A percentile compares a stretch with the other conserved stretches of the same genome.
Evolutionary conservation across 2,329 filamentous ascomycete species (phyloP).

Genomic region (Rugonectria rugulosa): DNA sequence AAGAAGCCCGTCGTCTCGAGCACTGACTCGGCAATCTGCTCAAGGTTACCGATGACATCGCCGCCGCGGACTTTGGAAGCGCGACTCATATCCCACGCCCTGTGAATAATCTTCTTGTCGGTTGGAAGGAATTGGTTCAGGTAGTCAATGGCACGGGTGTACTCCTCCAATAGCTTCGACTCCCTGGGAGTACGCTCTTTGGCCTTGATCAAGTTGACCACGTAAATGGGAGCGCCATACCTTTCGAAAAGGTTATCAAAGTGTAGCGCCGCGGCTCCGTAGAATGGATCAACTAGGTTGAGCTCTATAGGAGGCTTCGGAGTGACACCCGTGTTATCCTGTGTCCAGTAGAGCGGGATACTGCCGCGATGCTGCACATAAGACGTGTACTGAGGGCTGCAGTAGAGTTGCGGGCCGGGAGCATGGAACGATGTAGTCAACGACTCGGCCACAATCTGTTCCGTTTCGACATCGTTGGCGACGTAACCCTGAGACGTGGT

Average conservation of each 20-base stretch:
- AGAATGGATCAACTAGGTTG: conserved; percentile 96
- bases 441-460: conserved; percentile 96
- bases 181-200: conserved; percentile 89
- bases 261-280: conserved; percentile 88
- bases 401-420: conserved; percentile 83
- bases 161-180: conserved; percentile 88
- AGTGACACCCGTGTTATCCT: conserved; percentile 92
- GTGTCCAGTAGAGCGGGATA: conserved; percentile 96
- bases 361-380: conserved; percentile 97
- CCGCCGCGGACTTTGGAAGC: conserved; percentile 91
- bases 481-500: conserved; percentile 94
- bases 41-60: conserved; percentile 92
- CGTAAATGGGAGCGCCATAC: conserved; percentile 92
- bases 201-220: conserved; percentile 89
- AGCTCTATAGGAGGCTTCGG: conserved; percentile 97
- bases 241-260: conserved; percentile 94
- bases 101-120: conserved; percentile 88
- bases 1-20: conserved; percentile 91
- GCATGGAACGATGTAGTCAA: conserved; percentile 95
- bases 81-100: conserved; percentile 97
- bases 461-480: conserved; percentile 97
- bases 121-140: conserved; percentile 91
- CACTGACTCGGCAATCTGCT: conserved; percentile 88
- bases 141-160: conserved; percentile 85
- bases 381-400: conserved; percentile 91